Percentiles rank a stretch among this genome's conserved stretches.
Evolutionary conservation across 768 basidiomycete genomes (phyloP).

Genomic region (Ramaria sp.): DNA sequence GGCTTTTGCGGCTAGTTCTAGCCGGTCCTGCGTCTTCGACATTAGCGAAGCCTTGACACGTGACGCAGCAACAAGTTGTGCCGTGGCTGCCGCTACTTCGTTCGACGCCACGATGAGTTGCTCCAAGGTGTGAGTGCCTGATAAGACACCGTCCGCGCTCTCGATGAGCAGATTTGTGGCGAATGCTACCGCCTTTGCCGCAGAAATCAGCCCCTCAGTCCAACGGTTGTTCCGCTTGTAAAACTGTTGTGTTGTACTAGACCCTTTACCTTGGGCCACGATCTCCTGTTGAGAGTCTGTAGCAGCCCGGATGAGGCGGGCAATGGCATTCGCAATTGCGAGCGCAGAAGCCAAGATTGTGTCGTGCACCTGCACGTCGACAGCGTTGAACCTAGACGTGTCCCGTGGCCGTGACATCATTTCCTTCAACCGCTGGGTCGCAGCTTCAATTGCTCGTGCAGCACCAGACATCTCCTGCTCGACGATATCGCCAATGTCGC

Average conservation of each 20-base stretch:
- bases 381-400: slow-evolving; percentile 73
- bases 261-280: slow-evolving; percentile 88
- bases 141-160: slow-evolving; percentile 93
- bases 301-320: slow-evolving; percentile 88
- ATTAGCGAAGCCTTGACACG: slow-evolving; percentile 97
- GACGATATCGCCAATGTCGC: slow-evolving; percentile 92
- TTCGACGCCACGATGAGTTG: slow-evolving; percentile 99
- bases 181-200: slow-evolving; percentile 95
- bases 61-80: slow-evolving; percentile 96
- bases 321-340: slow-evolving; percentile 93
- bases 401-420: slow-evolving; percentile 90
- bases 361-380: slow-evolving; percentile 96
- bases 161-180: slow-evolving; percentile 94
- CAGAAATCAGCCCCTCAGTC: slow-evolving; percentile 98
- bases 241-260: slow-evolving; percentile 89
- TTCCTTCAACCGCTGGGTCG: slow-evolving; percentile 80
- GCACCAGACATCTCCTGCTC: slow-evolving; percentile 94
- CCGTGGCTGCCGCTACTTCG: slow-evolving; percentile 93
- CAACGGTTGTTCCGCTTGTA: slow-evolving; percentile 99
- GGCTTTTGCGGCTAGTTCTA: slow-evolving; percentile 94
- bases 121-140: slow-evolving; percentile 92
- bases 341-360: slow-evolving; percentile 89
- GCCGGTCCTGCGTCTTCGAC: slow-evolving; percentile 95
- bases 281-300: slow-evolving; percentile 99
- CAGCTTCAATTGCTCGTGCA: slow-evolving; percentile 85